Evolutionary conservation across 1,139 yeast species (phyloP), one percentile per base, ranked within the genome.

Genomic region (Protomyces pachydermus): DNA sequence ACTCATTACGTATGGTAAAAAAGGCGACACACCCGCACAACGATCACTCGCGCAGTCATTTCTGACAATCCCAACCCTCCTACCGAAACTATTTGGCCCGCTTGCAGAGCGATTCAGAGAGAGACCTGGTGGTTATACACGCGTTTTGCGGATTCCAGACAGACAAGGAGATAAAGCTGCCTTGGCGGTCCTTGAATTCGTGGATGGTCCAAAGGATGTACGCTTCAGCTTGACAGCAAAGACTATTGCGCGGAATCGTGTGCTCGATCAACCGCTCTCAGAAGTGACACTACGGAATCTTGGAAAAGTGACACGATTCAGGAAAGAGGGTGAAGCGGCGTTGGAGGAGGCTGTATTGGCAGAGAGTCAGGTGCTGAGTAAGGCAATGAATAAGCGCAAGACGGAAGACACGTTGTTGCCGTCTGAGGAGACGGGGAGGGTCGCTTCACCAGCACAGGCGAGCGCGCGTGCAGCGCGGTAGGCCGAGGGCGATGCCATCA

Each of bases 161-260:
- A 81, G 98, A 70, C 76, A 87, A 62, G 95, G 93, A 69, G 98
- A 95, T 74, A 87, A 86, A 69, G 97, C 98, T 0, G 93, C 95
- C 25, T 93, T 88, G 81, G 86, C 95, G 1, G 86, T 93, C 16
- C 74, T 95, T 65, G 98, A 95, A 75, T 79, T 95, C 62, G 96
- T 93, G 1, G 97, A 88, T 70, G 85, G 87, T 12, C 82, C 82
- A 37, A 82, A 84, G 69, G 96, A 90, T 72, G 81, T 88, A 79
- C 84, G 86, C 71, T 82, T 85, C 69, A 88, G 95, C 84, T 79
- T 84, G 72, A 81, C 84, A 23, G 97, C 96, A 32, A 84, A 89
- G 73, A 80, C 84, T 1, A 95, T 88, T 6, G 96, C 96, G 34
- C 81, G 96, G 69, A 78, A 87, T 65, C 86, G 88, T 75, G 77